Percentiles rank a stretch among this genome's conserved stretches.
These are phyloP conservation scores for Cystobasidium ongulense DNA, from an alignment of 768 basidiomycete species.

Conservation along the genomic window DNA sequence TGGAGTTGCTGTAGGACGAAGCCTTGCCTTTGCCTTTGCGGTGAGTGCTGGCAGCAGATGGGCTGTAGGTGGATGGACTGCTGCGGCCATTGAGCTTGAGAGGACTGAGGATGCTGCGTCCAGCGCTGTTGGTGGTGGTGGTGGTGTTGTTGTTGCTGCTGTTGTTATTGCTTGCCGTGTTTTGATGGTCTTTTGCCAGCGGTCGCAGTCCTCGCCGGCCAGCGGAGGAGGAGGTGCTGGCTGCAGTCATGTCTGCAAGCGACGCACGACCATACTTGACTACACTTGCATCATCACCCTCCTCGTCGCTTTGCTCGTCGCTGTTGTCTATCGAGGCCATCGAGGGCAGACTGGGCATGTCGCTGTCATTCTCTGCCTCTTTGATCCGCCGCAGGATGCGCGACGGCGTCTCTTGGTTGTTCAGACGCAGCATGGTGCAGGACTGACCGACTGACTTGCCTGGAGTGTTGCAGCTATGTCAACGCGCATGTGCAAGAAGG, in stretches of 20 bases:
- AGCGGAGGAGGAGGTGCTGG: conserved; percentile 1
- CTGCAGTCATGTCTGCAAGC: not conserved
- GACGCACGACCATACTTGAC: not conserved
- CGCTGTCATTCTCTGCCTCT: conserved; percentile 21
- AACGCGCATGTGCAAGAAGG: too few species aligned
- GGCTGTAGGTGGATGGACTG: conserved; percentile 1
- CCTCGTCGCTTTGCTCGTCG: not conserved
- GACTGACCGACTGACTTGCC: not conserved
- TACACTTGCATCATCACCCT: not conserved
- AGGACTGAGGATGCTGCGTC: conserved; percentile 1
- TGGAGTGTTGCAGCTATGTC: too few species aligned
- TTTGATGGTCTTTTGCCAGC: not conserved
- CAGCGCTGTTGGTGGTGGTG: not conserved
- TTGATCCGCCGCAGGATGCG: conserved; percentile 7
- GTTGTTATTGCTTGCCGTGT: not conserved
- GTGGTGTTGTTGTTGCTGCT: conserved; percentile 3
- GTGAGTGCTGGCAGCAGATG: not conserved
- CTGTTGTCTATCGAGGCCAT: not conserved
- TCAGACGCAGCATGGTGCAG: not conserved
- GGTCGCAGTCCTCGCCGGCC: not conserved
- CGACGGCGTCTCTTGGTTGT: conserved; percentile 31
- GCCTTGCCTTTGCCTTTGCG: conserved; percentile 2
- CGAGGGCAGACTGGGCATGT: conserved; percentile 26
- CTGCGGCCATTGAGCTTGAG: not conserved
- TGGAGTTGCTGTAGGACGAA: not conserved